Percentiles rank a stretch among this genome's conserved stretches.
Evolutionary conservation across 2,329 filamentous ascomycete genomes (phyloP).

Genomic region (Pseudovirgaria hyperparasitica): DNA sequence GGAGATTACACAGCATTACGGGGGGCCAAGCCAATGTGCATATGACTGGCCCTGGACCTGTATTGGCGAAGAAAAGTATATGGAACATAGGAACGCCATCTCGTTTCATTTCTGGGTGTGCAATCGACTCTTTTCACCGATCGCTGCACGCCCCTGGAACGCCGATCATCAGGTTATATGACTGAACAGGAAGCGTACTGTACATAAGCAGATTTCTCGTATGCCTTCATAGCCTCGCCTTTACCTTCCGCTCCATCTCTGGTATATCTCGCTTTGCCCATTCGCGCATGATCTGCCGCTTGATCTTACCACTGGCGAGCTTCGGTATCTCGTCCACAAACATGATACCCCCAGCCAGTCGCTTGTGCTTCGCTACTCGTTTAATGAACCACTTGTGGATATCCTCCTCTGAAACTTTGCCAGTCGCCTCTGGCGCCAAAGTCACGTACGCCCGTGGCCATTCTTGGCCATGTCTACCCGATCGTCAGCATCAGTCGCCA

Average conservation of each 20-base stretch:
- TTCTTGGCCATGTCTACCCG: conserved; percentile 25
- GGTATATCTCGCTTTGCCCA: conserved; percentile 17
- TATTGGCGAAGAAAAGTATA: too few relatives aligned
- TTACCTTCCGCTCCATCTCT: conserved; percentile 6
- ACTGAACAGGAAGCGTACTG: too few relatives aligned
- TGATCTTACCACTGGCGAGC: conserved; percentile 20
- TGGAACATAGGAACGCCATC: too few relatives aligned
- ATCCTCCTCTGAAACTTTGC: conserved; percentile 18
- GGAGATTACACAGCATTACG: too few relatives aligned
- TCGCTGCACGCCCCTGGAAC: too few relatives aligned
- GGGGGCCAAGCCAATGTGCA: too few relatives aligned
- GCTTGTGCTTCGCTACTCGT: conserved; percentile 29
- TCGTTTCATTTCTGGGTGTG: too few relatives aligned
- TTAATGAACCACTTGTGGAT: conserved; percentile 24
- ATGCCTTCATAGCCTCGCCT: conserved; percentile 13
- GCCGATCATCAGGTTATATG: too few relatives aligned
- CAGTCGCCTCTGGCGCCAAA: conserved; percentile 15
- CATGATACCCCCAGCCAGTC: conserved; percentile 23
- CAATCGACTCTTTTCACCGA: too few relatives aligned
- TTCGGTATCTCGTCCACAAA: conserved; percentile 23
- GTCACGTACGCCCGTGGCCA: conserved; percentile 21
- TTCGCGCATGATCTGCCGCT: conserved; percentile 17
- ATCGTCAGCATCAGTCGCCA: neutral
- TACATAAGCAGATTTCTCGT: too few relatives aligned
- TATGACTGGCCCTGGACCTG: too few relatives aligned